These are phyloP conservation scores for Chlorophyllum brunneum DNA, from an alignment of 768 basidiomycete genomes.

Conservation along the genomic window DNA sequence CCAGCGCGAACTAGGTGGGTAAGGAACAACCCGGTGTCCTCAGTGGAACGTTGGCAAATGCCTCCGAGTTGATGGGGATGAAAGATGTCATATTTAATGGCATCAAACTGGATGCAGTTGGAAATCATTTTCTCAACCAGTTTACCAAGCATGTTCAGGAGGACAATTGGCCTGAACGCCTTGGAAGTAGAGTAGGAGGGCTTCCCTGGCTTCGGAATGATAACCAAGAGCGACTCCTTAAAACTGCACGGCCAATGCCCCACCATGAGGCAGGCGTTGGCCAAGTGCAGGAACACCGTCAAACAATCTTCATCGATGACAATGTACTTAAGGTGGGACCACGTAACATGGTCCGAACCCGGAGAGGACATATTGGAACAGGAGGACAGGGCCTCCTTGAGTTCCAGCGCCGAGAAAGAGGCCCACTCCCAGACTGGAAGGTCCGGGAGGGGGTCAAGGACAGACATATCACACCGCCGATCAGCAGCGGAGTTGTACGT, in stretches of 20 bases:
- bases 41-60: no score
- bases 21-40: no score
- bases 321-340: not conserved
- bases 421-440: no score
- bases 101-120: not conserved
- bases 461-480: no score
- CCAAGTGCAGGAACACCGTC: not conserved
- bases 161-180: conserved; percentile 1
- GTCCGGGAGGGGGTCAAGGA: no score
- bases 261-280: not conserved
- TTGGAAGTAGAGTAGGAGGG: not conserved
- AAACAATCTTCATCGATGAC: no score
- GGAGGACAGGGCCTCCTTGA: no score
- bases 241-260: not conserved
- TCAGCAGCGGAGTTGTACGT: no score
- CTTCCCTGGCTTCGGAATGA: conserved; percentile 16
- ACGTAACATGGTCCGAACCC: conserved; percentile 7
- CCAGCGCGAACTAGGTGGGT: no score
- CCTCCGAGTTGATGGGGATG: no score
- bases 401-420: no score
- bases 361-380: no score
- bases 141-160: conserved; percentile 10
- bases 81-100: not conserved
- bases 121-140: conserved; percentile 7
- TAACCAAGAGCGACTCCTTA: conserved; percentile 15